Evolutionary conservation across 495 filamentous ascomycete species (phyloP), one percentile per base, ranked within the genome.

Genomic region (Penicillium mononematosum): DNA sequence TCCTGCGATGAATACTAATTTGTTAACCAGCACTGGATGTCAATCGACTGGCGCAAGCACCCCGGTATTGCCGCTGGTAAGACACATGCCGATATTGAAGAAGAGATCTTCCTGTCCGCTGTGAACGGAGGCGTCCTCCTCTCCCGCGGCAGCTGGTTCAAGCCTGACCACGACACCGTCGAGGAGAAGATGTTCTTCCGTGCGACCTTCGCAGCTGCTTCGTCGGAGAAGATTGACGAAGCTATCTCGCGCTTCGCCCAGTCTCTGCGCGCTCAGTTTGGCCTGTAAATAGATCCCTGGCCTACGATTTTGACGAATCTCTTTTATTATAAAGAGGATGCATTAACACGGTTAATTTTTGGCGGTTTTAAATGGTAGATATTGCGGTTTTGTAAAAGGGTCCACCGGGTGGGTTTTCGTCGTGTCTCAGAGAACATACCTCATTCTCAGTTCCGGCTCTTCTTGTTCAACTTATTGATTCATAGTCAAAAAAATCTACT

Each of bases 101-200:
- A 95, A 50, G 84, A 88, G 39, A 87, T 98, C 47, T 98, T 94
- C 79, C 63, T 86, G 50, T 76, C 80, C 17, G 81, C 85, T 49
- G 83, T 97, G 41, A 76, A 82, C 5, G 79, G 85, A 53, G 83
- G 87, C 36, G 88, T 92, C 27, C 79, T 98, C 19, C 70, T 92
- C 20, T 88, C 86, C 45, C 82, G 86, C 39, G 94, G 94, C 4
- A 91, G 86, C 59, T 97, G 91, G 91, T 98, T 98, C 82, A 80
- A 80, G 46, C 89, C 90, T 12, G 79, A 85, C 43, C 75, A 74
- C 20, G 70, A 73, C 19, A 63, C 65, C 38, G 67, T 58, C 16
- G 75, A 76, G 53, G 72, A 78, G n/a, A 78, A 80, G 58, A 72
- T 78, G 72, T 97, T 91, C 78, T 93, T 97, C 79, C 83, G 94